Evolutionary conservation across 495 filamentous ascomycete genomes (phyloP).

Genomic region (Aspergillus carlsbadensis): DNA sequence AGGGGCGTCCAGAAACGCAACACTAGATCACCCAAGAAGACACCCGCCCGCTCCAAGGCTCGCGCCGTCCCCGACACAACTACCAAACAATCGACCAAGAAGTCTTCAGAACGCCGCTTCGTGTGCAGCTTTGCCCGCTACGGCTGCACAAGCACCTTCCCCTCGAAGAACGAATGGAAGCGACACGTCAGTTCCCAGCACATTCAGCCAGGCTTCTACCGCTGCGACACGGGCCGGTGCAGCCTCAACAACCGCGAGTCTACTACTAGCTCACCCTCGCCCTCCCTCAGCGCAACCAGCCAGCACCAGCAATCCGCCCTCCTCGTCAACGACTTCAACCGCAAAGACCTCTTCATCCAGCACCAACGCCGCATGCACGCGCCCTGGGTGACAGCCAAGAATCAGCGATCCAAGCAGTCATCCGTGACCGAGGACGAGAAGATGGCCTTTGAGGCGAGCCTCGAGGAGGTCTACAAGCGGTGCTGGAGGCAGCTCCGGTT

Average conservation of each 20-base stretch:
- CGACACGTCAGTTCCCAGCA: conserved; percentile 84
- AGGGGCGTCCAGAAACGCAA: conserved; percentile 3
- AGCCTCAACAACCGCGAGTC: conserved; percentile 31
- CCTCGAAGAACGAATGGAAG: conserved; percentile 97
- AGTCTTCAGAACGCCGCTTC: conserved; percentile 57
- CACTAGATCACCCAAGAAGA: conserved; percentile 5
- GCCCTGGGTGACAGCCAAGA: conserved; percentile 41
- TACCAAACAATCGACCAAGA: conserved; percentile 11
- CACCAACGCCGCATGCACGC: conserved; percentile 93
- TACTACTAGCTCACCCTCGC: neutral
- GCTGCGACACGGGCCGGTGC: conserved; percentile 70
- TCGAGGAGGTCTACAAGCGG: conserved; percentile 51
- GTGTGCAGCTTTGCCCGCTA: conserved; percentile 79
- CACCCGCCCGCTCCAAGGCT: conserved; percentile 12
- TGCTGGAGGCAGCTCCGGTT: conserved; percentile 61
- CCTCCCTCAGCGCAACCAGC: conserved; percentile 67
- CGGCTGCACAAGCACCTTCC: conserved; percentile 81
- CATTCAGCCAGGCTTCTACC: conserved; percentile 73
- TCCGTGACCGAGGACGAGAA: conserved; percentile 41
- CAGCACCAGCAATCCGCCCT: conserved; percentile 52
- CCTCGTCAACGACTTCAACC: conserved; percentile 72
- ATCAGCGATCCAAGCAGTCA: conserved; percentile 25
- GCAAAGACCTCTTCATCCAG: conserved; percentile 91
- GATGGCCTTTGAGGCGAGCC: conserved; percentile 36
- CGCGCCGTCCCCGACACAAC: conserved; percentile 10